Evolutionary conservation across 345 rosid genomes (phyloP).

Genomic region (Linum tenue): DNA sequence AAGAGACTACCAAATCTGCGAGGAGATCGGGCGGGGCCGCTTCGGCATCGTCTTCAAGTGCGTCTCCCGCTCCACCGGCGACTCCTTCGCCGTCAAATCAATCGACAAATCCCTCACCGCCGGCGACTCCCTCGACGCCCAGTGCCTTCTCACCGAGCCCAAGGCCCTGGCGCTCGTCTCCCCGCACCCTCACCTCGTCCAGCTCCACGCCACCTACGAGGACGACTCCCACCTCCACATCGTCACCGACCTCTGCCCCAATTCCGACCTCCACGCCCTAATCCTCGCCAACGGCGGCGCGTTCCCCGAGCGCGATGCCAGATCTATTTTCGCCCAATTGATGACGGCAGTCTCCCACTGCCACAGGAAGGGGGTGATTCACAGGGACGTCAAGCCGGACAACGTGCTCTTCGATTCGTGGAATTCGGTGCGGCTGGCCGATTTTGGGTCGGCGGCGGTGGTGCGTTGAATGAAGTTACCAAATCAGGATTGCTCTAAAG

Average conservation of each 20-base stretch:
- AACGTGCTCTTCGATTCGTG: conserved; percentile 46
- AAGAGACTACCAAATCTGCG: conserved; percentile 44
- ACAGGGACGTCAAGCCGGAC: conserved; percentile 73
- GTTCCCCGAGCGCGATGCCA: conserved; percentile 38
- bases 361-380: conserved; percentile 54
- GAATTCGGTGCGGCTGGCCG: conserved; percentile 40
- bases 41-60: conserved; percentile 63
- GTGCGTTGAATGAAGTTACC: not conserved
- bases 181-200: conserved; percentile 53
- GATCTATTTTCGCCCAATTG: conserved; percentile 33
- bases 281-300: conserved; percentile 22
- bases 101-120: conserved; percentile 44
- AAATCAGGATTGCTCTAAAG: too few relatives aligned
- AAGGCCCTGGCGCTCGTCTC: conserved; percentile 57
- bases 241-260: conserved; percentile 53
- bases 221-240: conserved; percentile 44
- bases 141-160: conserved; percentile 18
- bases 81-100: conserved; percentile 61
- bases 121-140: conserved; percentile 24
- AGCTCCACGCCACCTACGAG: conserved; percentile 45
- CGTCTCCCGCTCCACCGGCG: conserved; percentile 33
- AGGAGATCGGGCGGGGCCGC: conserved; percentile 70
- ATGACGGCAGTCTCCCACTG: conserved; percentile 58
- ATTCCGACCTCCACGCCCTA: conserved; percentile 42
- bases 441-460: conserved; percentile 61